These are phyloP conservation scores for Phytopythium oedochilum DNA, from an alignment of 352 stramenopile species.

Conservation along the genomic window DNA sequence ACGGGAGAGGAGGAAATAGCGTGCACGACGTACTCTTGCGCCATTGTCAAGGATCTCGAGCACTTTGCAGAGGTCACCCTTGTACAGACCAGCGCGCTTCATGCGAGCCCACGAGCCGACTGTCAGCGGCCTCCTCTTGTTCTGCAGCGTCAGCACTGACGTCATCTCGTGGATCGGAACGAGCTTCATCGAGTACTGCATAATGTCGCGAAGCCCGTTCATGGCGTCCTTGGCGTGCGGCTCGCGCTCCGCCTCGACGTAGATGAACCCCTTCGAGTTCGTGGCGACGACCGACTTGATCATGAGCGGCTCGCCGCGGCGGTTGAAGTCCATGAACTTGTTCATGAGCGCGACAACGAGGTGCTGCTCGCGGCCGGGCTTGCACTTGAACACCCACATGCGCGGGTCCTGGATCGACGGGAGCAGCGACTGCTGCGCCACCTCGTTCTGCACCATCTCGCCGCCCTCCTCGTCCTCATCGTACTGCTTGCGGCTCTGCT, in stretches of 20 bases:
- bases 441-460: constrained; percentile 80
- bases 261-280: constrained; percentile 89
- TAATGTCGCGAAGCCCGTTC: constrained; percentile 79
- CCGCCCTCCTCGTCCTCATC: constrained; percentile 82
- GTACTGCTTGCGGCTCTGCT: constrained; percentile 81
- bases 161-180: constrained; percentile 90
- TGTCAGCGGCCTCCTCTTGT: constrained; percentile 75
- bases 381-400: constrained; percentile 91
- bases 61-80: constrained; percentile 86
- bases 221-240: constrained; percentile 82
- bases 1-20: not conserved
- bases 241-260: constrained; percentile 84
- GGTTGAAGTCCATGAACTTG: constrained; percentile 85
- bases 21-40: constrained; percentile 34
- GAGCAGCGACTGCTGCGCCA: constrained; percentile 84
- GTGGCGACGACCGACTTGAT: constrained; percentile 86
- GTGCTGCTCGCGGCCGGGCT: constrained; percentile 83
- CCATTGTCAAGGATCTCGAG: constrained; percentile 86
- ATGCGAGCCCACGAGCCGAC: constrained; percentile 79
- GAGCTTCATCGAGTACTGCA: constrained; percentile 87
- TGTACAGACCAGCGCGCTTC: constrained; percentile 85
- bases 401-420: constrained; percentile 86
- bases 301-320: constrained; percentile 75
- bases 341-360: constrained; percentile 88
- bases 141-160: constrained; percentile 84